phyloP scores from a whole-genome alignment of 2,329 filamentous ascomycete species.

The Colletotrichum orbiculare region DNA sequence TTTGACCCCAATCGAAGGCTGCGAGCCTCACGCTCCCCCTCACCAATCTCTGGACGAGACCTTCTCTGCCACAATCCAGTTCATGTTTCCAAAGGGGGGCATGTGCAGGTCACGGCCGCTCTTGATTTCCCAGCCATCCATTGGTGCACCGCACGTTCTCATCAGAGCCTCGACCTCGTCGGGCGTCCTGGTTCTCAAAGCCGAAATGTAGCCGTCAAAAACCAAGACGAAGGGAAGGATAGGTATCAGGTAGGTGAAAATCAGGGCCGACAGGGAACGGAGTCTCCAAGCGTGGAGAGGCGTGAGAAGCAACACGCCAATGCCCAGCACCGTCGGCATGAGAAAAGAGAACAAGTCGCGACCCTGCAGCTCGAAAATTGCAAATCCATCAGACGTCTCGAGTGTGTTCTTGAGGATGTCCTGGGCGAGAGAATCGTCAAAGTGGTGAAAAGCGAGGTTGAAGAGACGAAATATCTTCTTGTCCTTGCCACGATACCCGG shows the following conservation, averaged over 20 bases:
- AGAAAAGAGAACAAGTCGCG: constrained; percentile 66
- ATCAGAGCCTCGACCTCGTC: constrained; percentile 72
- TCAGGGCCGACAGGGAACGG: constrained; percentile 63
- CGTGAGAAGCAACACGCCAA: constrained; percentile 62
- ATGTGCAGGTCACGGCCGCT: constrained; percentile 60
- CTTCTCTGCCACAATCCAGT: constrained; percentile 57
- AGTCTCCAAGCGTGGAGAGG: constrained; percentile 65
- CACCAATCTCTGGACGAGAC: constrained; percentile 22
- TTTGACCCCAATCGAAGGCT: too few relatives aligned
- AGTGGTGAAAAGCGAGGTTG: constrained; percentile 82
- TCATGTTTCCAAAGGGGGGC: constrained; percentile 62
- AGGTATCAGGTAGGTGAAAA: constrained; percentile 75
- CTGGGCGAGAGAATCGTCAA: constrained; percentile 70
- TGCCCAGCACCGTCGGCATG: constrained; percentile 62
- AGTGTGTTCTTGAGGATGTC: constrained; percentile 73
- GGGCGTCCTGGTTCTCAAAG: constrained; percentile 73
- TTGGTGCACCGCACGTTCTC: constrained; percentile 60
- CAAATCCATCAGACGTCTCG: constrained; percentile 73
- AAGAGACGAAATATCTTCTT: constrained; percentile 75
- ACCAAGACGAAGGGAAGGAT: constrained; percentile 74
- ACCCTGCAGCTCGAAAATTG: constrained; percentile 81
- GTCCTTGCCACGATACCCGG: constrained; percentile 43
- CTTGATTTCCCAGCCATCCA: constrained; percentile 59
- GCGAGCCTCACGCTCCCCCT: background rate
- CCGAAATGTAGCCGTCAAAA: constrained; percentile 77